Evolutionary conservation across 768 basidiomycete genomes (phyloP), one percentile per base, ranked within the genome.

Genomic region (Baorangia bicolor): DNA sequence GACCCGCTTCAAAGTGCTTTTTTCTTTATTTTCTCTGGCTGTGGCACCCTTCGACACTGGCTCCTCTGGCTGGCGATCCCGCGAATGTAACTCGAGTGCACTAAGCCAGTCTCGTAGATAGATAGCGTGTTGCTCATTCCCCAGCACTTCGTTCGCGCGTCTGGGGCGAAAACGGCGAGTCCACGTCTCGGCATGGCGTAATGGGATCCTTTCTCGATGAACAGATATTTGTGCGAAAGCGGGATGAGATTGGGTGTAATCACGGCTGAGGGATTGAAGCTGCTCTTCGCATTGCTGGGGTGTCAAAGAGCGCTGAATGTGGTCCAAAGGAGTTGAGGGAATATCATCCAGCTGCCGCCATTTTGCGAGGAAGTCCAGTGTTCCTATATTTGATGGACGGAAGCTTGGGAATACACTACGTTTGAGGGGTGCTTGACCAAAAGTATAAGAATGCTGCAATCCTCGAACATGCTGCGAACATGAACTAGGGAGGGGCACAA

Each of bases 61-160:
- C 45, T 52, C 49, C 52, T 51, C 55, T 49, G 57, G 38, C 20
- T 39, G 45, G 38, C 48, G 33, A 46, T 44, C 55, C 35, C 42
- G 61, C 20, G 80, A 69, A n/a, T 82, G 80, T 23, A 93, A 63
- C 58, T 83, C 81, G 13, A 91, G 78, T n/a, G 88, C 84, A 25
- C 72, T 71, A 45, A 95, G 76, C 93, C 93, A 95, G 48, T 88
- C 82, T 37, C 88, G 82, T 51, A 95, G 75, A 69, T 87, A 90
- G 27, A 77, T 62, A 1, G 92, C 87, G 46, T 82, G 81, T 10
- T 71, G 67, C 67, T 90, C 85, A 64, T 94, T 94, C 8, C 91
- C 91, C 1, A 96, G 75, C 4, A 94, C 84, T 57, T 94, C 83
- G 23, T 81, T 78, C 13, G 92, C 91, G 39, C 78, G 74, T 49